Evolutionary conservation across 1,284 basidiomycete genomes (phyloP), one percentile per base, ranked within the genome.

Genomic region (Polyporus tsugae): DNA sequence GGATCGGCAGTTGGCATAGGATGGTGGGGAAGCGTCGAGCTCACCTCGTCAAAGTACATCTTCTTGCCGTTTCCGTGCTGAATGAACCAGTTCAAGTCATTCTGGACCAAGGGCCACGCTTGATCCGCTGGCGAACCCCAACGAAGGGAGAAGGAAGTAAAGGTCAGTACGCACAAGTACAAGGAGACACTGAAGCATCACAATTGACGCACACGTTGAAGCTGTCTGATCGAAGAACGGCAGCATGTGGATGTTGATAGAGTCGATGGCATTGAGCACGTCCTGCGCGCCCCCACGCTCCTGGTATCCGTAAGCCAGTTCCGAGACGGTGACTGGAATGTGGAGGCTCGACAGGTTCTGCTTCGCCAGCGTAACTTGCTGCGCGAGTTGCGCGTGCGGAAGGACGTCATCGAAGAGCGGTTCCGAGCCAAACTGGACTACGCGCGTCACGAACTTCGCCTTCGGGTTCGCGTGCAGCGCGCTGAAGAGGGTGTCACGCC

Each of bases 371-470:
- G 68, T 76, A 22, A 93, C 87, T 77, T 93, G 85, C 0, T 78
- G 72, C 2, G 89, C 87, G n/a, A 94, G 85, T 44, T 82, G 78
- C 1, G 76, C 60, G 35, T 86, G 83, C 6, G 83, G 78, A 36
- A 94, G 79, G 33, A 87, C 91, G 62, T 79, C 66, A 75, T 93
- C 92, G 73, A 80, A 94, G 38, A 94, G 79, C 3, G 92, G 92
- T 73, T 94, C 92, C 0, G 89, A 91, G n/a, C 91, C 91, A 67
- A 92, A 90, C 68, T 91, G 89, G 7, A 93, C 80, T 2, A 84
- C 87, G 41, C 91, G 85, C 4, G 90, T 91, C 55, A 93, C 84
- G 74, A 87, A 92, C 68, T 87, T 86, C 33, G 90, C 91, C 76
- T 85, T 88, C 5, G 88, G 87, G 72, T 91, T 93, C 46, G 82